These are phyloP conservation scores for Pseudoturritis turrita DNA, from an alignment of 345 rosid species.

Conservation along the genomic window DNA sequence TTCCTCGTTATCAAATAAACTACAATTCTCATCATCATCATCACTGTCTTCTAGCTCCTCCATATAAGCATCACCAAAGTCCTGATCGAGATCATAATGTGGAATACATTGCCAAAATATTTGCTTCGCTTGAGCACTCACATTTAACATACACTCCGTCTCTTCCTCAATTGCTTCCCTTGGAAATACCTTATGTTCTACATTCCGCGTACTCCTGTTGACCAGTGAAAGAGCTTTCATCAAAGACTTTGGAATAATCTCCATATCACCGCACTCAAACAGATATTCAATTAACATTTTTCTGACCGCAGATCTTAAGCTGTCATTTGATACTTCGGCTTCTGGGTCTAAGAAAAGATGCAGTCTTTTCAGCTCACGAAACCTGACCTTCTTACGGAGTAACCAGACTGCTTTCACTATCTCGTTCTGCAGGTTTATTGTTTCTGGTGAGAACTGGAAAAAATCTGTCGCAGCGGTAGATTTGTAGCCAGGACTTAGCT, in stretches of 20 bases:
- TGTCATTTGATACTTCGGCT: constrained; percentile 37
- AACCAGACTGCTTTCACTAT: constrained; percentile 63
- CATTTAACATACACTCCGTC: constrained; percentile 56
- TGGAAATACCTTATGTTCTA: constrained; percentile 25
- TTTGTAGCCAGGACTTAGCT: constrained; percentile 37
- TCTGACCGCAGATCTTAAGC: constrained; percentile 51
- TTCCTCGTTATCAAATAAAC: background rate
- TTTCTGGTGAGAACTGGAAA: constrained; percentile 47
- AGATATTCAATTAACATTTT: constrained; percentile 61
- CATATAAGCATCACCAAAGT: constrained; percentile 65
- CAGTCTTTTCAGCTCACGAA: constrained; percentile 50
- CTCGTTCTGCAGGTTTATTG: constrained; percentile 55
- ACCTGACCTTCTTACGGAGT: constrained; percentile 44
- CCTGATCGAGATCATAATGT: constrained; percentile 46
- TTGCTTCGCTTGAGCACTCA: constrained; percentile 77
- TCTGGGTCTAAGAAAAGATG: constrained; percentile 52
- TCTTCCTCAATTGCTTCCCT: constrained; percentile 57
- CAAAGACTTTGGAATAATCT: constrained; percentile 54
- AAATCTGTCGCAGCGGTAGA: constrained; percentile 33
- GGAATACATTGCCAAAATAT: constrained; percentile 57
- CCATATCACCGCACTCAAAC: constrained; percentile 67
- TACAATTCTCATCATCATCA: constrained; percentile 31
- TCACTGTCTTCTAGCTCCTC: constrained; percentile 71
- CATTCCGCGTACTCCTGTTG: constrained; percentile 38
- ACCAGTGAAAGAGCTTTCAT: constrained; percentile 54